Percentiles rank a stretch among this genome's conserved stretches.
Conservation (phyloP, 2,329 filamentous ascomycete genomes). For the Nigrospora osmanthi region DNA sequence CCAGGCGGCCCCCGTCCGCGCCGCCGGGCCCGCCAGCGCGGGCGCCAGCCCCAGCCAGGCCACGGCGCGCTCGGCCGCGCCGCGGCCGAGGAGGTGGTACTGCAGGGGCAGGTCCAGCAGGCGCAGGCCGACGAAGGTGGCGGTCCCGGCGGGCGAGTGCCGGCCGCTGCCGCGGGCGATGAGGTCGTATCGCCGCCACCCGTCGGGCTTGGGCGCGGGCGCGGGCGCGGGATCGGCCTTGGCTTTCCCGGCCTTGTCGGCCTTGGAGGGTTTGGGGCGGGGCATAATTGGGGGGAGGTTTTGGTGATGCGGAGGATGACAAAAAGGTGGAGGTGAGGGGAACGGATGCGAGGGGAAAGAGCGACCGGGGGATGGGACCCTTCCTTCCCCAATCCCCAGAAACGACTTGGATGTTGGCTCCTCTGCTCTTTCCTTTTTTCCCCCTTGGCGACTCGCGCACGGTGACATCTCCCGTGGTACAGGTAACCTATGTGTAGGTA, state of each 20-base stretch:
- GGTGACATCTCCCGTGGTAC: no score
- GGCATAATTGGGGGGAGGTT: background rate
- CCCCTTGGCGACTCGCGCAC: no score
- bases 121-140: conserved; percentile 30
- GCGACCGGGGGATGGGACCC: no score
- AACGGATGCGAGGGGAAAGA: background rate
- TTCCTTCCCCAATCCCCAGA: no score
- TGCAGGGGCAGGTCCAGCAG: conserved; percentile 21
- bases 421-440: no score
- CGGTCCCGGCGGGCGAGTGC: conserved; percentile 21
- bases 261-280: background rate
- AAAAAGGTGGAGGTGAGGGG: background rate
- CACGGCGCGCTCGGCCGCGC: conserved; percentile 3
- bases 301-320: background rate
- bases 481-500: no score
- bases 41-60: conserved; percentile 1
- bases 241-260: no score
- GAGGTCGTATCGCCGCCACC: conserved; percentile 16
- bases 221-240: no score
- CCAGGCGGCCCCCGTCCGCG: background rate
- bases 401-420: no score
- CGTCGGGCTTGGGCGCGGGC: no score
- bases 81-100: conserved; percentile 33
- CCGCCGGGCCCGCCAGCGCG: background rate
- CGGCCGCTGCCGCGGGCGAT: conserved; percentile 26